These are phyloP conservation scores for Microdochium bolleyi DNA, from an alignment of 2,329 filamentous ascomycete genomes.

Conservation along the genomic window DNA sequence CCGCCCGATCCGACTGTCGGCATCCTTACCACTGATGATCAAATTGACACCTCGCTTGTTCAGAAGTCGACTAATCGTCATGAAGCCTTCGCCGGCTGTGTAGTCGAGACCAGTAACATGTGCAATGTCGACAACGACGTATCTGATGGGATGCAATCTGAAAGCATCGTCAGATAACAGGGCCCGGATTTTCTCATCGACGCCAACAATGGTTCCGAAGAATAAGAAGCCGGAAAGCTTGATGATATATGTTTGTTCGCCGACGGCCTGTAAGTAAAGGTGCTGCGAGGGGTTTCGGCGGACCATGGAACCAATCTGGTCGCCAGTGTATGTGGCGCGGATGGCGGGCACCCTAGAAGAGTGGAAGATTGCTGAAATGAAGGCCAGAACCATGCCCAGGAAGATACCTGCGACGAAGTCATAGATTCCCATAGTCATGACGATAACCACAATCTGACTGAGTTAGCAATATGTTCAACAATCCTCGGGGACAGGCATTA, in stretches of 20 bases:
- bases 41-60: slow-evolving; percentile 70
- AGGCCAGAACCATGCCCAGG: slow-evolving; percentile 84
- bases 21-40: slow-evolving; percentile 73
- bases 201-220: slow-evolving; percentile 93
- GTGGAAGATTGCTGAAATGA: slow-evolving; percentile 84
- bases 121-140: slow-evolving; percentile 79
- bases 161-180: slow-evolving; percentile 81
- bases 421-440: slow-evolving; percentile 91
- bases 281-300: slow-evolving; percentile 84
- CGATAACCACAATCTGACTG: slow-evolving; percentile 67
- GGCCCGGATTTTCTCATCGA: slow-evolving; percentile 78
- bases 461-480: neutral
- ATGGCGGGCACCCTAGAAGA: slow-evolving; percentile 86
- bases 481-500: no score
- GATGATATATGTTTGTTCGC: slow-evolving; percentile 80
- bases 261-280: slow-evolving; percentile 76
- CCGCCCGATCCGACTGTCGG: slow-evolving; percentile 66
- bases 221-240: slow-evolving; percentile 95
- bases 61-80: slow-evolving; percentile 80
- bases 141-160: slow-evolving; percentile 70
- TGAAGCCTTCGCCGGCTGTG: slow-evolving; percentile 91
- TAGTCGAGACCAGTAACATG: slow-evolving; percentile 93
- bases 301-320: slow-evolving; percentile 86
- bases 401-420: slow-evolving; percentile 95
- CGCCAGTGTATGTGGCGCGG: slow-evolving; percentile 81